phyloP scores from a whole-genome alignment of 2,329 filamentous ascomycete species.

The Xylariaceae sp. region DNA sequence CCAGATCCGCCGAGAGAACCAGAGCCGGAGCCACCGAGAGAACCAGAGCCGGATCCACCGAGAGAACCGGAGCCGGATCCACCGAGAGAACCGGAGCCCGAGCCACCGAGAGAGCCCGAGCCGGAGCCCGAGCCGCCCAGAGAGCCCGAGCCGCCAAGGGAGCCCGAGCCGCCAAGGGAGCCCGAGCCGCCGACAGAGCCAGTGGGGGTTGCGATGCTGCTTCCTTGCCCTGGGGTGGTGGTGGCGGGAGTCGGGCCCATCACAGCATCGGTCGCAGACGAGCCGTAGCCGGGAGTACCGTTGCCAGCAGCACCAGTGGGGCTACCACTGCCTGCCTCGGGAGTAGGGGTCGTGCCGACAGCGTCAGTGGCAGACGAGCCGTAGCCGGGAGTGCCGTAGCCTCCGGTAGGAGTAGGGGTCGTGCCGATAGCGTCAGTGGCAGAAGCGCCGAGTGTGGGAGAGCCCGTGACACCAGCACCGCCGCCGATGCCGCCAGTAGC shows the following conservation, averaged over 20 bases:
- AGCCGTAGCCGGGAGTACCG: background rate
- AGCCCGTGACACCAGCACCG: background rate
- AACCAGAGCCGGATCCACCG: too few species aligned
- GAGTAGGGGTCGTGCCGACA: background rate
- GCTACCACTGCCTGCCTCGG: background rate
- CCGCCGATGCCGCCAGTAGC: background rate
- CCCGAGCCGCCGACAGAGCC: too few species aligned
- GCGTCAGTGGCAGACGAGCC: constrained; percentile 1
- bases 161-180: too few species aligned
- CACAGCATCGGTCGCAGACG: background rate
- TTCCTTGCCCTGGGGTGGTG: too few species aligned
- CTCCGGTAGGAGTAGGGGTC: background rate
- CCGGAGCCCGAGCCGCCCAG: too few species aligned
- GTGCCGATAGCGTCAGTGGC: background rate
- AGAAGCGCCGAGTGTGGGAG: background rate
- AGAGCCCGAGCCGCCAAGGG: too few species aligned
- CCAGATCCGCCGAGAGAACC: background rate
- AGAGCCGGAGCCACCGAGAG: too few species aligned
- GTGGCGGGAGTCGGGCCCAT: background rate
- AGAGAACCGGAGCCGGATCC: too few species aligned
- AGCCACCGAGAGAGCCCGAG: too few species aligned
- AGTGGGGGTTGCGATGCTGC: too few species aligned
- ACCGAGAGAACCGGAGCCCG: too few species aligned
- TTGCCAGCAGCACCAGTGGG: background rate
- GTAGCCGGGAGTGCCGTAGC: background rate